phyloP scores from a whole-genome alignment of 2,329 filamentous ascomycete genomes.

The Stemphylium vesicarium region DNA sequence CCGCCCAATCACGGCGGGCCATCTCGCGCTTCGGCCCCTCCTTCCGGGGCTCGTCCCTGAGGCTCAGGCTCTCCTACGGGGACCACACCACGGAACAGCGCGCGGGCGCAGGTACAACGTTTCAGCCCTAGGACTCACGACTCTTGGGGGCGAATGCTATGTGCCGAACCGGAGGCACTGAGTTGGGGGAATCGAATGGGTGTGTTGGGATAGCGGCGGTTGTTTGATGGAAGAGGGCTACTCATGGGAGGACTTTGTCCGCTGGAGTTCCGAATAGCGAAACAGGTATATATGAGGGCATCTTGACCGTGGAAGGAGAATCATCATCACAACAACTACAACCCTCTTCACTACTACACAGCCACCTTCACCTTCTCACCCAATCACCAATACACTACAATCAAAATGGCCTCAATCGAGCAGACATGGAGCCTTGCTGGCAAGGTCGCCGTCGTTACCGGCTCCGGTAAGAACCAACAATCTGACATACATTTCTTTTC shows the following conservation, averaged over 20 bases:
- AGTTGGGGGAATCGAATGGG: slow-evolving; percentile 32
- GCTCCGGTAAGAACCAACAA: slow-evolving; percentile 51
- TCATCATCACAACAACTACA: slow-evolving; percentile 28
- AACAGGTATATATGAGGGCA: slow-evolving; percentile 40
- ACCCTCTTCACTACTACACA: slow-evolving; percentile 22
- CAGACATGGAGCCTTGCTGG: slow-evolving; percentile 60
- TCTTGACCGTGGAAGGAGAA: slow-evolving; percentile 21
- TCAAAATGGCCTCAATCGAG: slow-evolving; percentile 50
- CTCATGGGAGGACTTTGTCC: slow-evolving; percentile 35
- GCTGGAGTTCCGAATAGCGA: slow-evolving; percentile 39
- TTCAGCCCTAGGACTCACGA: slow-evolving; percentile 38
- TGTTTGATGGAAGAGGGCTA: slow-evolving; percentile 27
- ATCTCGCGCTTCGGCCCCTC: slow-evolving; percentile 38
- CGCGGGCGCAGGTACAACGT: slow-evolving; percentile 31
- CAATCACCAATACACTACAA: slow-evolving; percentile 25
- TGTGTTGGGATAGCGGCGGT: slow-evolving; percentile 27
- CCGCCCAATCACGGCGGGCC: slow-evolving; percentile 24
- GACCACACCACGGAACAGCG: slow-evolving; percentile 28
- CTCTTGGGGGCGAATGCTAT: slow-evolving; percentile 29
- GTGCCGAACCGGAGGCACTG: slow-evolving; percentile 39
- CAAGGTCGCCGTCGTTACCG: slow-evolving; percentile 62
- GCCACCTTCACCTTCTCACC: slow-evolving; percentile 11
- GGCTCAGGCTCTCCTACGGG: slow-evolving; percentile 41
- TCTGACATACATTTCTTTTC: neutral
- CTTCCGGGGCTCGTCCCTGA: slow-evolving; percentile 24